Evolutionary conservation across 805 yeast species (phyloP), one percentile per base, ranked within the genome.

Genomic region (Ogataea dorogensis): DNA sequence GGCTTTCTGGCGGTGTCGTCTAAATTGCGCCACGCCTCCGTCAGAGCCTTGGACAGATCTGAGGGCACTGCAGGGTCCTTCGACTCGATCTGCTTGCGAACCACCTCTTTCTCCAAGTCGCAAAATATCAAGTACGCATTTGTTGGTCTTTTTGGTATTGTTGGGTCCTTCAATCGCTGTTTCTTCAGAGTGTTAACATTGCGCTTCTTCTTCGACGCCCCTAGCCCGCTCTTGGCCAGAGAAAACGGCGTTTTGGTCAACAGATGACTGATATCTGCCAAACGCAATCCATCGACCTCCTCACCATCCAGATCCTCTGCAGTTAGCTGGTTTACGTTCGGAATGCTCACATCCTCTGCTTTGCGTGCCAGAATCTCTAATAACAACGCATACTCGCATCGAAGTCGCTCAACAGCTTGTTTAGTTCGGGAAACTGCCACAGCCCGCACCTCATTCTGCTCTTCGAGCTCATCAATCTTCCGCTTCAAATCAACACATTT

Each of bases 91-190:
- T 73, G 76, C 33, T 72, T 69, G 43, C 75, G 77, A 24, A 86
- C 72, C 32, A 73, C 68, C 30, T 86, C 95, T 59, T 85, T 85
- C 53, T 86, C 94, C 64, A 75, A 64, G 41, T 89, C 97, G 61
- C 96, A 89, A 54, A 83, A 88, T 24, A 86, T 74, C 44, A 86
- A 67, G 53, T 88, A 89, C 5, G 96, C 95, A 59, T 88, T 89
- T 3, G 93, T 81, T 5, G 96, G 96, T 51, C 94, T 71, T 50
- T 84, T 86, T 14, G 96, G 97, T 51, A 82, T 71, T 48, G 79
- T 79, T 7, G 96, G 96, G 58, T 88, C 95, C 50, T 88, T 75
- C 7, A 71, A 67, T 29, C 49, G 65, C 34, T 52, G 48, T 37
- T 53, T 47, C 43, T 58, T 49, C 46, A 49, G 35, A 18, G 51